A percentile compares a stretch with the other conserved stretches of the same genome.
phyloP scores from a whole-genome alignment of 352 stramenopile species.

The Phytophthora pinifolia region DNA sequence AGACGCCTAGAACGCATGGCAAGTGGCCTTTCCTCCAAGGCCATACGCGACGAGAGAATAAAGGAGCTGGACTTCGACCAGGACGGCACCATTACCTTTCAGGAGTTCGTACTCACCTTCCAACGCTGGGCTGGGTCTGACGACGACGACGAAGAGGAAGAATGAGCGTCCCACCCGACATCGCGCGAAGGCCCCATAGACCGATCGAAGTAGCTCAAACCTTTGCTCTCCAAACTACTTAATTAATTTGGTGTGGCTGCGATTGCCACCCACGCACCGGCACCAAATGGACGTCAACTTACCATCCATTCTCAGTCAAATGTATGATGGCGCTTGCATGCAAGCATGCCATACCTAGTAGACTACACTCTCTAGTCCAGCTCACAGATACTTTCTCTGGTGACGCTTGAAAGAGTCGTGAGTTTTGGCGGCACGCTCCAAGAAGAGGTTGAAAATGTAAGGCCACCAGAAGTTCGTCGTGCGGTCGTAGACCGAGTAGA shows the following conservation, averaged over 20 bases:
- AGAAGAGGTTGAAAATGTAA: conserved; percentile 81
- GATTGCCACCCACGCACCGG: conserved; percentile 18
- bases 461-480: conserved; percentile 87
- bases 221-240: conserved; percentile 6
- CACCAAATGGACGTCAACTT: conserved; percentile 17
- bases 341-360: not conserved
- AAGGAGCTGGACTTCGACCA: conserved; percentile 87
- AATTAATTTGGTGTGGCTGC: conserved; percentile 28
- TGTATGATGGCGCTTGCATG: not conserved
- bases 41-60: conserved; percentile 74
- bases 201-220: conserved; percentile 3
- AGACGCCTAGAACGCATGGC: conserved; percentile 48
- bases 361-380: conserved; percentile 7
- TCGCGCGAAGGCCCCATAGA: conserved; percentile 2
- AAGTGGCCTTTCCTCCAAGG: conserved; percentile 59
- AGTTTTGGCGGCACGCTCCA: conserved; percentile 63
- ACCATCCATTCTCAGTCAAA: conserved; percentile 11
- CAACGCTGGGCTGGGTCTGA: conserved; percentile 84
- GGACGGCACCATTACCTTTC: conserved; percentile 89
- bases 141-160: conserved; percentile 22
- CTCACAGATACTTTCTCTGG: conserved; percentile 30
- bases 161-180: conserved; percentile 5
- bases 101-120: conserved; percentile 90
- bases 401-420: conserved; percentile 50
- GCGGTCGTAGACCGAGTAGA: conserved; percentile 83